These are phyloP conservation scores for Agaricus bisporus DNA, from an alignment of 768 basidiomycete species.

Conservation along the genomic window DNA sequence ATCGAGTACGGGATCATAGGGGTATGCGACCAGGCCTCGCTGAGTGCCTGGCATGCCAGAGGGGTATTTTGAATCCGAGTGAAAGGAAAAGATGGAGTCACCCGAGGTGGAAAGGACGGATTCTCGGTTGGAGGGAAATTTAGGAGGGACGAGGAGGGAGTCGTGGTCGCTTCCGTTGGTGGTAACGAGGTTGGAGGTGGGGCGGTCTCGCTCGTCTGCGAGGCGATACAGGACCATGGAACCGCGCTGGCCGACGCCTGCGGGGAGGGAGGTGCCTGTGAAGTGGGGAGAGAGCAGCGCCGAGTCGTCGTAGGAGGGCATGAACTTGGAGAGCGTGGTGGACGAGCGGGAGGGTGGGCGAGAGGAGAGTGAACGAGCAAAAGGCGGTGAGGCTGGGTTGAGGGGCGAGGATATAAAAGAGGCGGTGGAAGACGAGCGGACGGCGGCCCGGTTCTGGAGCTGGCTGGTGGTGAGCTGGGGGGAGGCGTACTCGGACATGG, in stretches of 20 bases:
- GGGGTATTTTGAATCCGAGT: constrained; percentile 67
- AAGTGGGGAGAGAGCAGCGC: not conserved
- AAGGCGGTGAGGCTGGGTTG: constrained; percentile 29
- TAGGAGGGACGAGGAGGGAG: constrained; percentile 29
- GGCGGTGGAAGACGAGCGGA: constrained; percentile 6
- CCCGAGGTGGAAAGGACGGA: constrained; percentile 28
- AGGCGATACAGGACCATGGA: constrained; percentile 69
- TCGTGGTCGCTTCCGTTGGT: constrained; percentile 15
- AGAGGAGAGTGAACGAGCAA: constrained; percentile 12
- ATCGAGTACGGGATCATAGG: constrained; percentile 61
- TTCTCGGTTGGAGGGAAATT: constrained; percentile 20
- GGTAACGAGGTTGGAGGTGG: not conserved
- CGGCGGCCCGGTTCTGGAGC: constrained; percentile 5
- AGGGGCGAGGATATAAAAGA: constrained; percentile 47
- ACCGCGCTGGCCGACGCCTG: constrained; percentile 26
- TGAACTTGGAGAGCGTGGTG: constrained; percentile 5
- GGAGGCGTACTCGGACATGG: no score
- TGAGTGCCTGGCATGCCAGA: constrained; percentile 19
- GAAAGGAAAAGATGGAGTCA: constrained; percentile 43
- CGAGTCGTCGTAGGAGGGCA: not conserved
- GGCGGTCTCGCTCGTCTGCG: constrained; percentile 28
- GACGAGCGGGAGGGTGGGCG: constrained; percentile 2
- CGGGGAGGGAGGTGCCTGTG: constrained; percentile 19
- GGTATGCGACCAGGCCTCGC: constrained; percentile 56
- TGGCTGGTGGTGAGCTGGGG: constrained; percentile 4